phyloP scores from a whole-genome alignment of 116 monocot species.

The Zostera marina region DNA sequence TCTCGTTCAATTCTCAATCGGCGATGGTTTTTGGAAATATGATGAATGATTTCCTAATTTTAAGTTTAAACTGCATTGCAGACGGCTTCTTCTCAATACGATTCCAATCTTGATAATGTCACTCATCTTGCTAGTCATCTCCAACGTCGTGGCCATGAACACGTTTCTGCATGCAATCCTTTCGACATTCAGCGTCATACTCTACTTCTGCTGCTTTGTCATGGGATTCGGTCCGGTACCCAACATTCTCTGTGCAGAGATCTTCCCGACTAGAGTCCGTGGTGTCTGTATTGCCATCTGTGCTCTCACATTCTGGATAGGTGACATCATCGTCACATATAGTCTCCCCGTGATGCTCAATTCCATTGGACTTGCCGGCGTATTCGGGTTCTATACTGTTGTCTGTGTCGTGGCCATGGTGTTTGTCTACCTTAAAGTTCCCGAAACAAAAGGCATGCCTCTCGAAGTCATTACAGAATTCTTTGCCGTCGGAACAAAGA shows the following conservation, averaged over 20 bases:
- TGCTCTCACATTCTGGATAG: constrained; percentile 49
- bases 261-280: constrained; percentile 63
- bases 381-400: constrained; percentile 43
- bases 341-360: constrained; percentile 52
- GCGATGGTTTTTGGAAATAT: too few species aligned
- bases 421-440: constrained; percentile 45
- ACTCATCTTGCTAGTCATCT: constrained; percentile 32
- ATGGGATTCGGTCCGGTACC: constrained; percentile 74
- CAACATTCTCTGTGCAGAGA: constrained; percentile 64
- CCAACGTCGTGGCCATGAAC: constrained; percentile 31
- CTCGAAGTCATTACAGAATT: constrained; percentile 74
- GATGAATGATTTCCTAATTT: background rate
- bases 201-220: constrained; percentile 75
- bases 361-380: constrained; percentile 52
- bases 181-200: constrained; percentile 43
- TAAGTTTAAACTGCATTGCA: constrained; percentile 12
- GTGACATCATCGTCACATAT: constrained; percentile 64
- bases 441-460: constrained; percentile 71
- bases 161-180: constrained; percentile 38
- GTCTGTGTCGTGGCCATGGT: constrained; percentile 35
- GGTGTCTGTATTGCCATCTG: constrained; percentile 68
- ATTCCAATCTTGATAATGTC: constrained; percentile 45
- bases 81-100: constrained; percentile 45
- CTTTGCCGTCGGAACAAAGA: constrained; percentile 41
- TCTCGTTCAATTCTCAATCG: too few species aligned